phyloP scores from a whole-genome alignment of 2,329 filamentous ascomycete genomes.

The Chaetomiaceae sp. region DNA sequence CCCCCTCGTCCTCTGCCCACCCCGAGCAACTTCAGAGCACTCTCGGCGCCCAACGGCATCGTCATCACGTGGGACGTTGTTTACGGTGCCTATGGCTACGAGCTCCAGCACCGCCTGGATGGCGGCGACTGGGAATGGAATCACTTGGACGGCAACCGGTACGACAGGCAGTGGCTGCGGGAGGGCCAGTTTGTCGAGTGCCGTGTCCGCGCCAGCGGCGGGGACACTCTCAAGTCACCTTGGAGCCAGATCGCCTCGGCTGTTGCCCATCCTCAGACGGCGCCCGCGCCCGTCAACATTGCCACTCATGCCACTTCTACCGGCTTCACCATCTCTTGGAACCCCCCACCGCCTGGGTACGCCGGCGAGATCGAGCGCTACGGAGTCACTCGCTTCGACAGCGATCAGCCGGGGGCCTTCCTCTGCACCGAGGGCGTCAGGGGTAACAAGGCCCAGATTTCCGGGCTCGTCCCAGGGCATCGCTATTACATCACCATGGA shows the following conservation, averaged over 20 bases:
- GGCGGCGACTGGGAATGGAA: background rate
- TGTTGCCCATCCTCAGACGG: conserved; percentile 16
- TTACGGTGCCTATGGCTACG: conserved; percentile 27
- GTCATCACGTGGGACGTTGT: conserved; percentile 24
- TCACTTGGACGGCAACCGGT: conserved; percentile 1
- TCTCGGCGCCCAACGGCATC: conserved; percentile 16
- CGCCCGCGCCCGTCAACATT: conserved; percentile 17
- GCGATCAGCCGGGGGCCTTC: conserved; percentile 8
- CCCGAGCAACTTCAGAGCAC: conserved; percentile 17
- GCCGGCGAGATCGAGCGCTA: conserved; percentile 19
- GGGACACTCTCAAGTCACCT: conserved; percentile 10
- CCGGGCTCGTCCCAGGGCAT: conserved; percentile 13
- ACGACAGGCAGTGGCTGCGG: conserved; percentile 11
- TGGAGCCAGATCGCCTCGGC: conserved; percentile 17
- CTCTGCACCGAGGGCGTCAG: conserved; percentile 7
- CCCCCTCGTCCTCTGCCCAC: conserved; percentile 19
- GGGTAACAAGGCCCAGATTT: background rate
- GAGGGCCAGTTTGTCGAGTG: conserved; percentile 15
- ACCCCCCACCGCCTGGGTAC: conserved; percentile 1
- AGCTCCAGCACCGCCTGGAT: conserved; percentile 11
- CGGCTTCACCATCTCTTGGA: conserved; percentile 16
- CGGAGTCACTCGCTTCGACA: conserved; percentile 12
- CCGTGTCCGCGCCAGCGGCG: conserved; percentile 17
- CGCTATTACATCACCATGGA: conserved; percentile 14
- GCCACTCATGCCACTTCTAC: conserved; percentile 9